Base-by-base conservation (phyloP, 495 filamentous ascomycete species). In the Talaromyces borbonicus region DNA sequence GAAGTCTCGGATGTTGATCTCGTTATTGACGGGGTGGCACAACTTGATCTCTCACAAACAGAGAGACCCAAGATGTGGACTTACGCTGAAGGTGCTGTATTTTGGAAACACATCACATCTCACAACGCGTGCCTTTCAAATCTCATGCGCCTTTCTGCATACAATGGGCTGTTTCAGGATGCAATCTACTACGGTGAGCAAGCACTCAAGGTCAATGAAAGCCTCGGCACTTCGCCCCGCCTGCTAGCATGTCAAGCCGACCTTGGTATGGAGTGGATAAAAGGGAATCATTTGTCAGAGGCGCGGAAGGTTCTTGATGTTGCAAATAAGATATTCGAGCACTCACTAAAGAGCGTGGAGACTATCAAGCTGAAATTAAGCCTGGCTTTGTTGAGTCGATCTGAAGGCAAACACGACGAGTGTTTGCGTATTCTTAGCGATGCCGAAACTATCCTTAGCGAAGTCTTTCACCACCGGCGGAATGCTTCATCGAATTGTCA, bases 151-250 rank as follows among this genome's bases (percentile, higher is more conserved):
- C 61, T 93, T 12, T 95, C 85, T 47, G 78, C 85, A 3, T 80
- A 90, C 45, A 75, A 89, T 54, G 90, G 93, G 36, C 74, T 95
- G 59, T 85, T 88, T 52, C 81, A 84, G 41, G 93, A 97, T 58
- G 84, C 90, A 5, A 67, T 90, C n/a, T 92, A 88, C 61, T 94
- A 94, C 53, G 76, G 82, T 5, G 83, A 95, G 50, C 82, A 94
- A 56, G 87, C 87, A 1, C 67, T 84, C 41, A 87, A 85, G 57
- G 78, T 95, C 49, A 87, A 85, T 39, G 71, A 76, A 33, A 77
- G 80, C 9, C 75, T 82, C 7, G 66, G 74, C 27, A 80, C 87
- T 3, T 72, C 76, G 51, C 66, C 75, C 14, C 76, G 81, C 30
- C 53, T 73, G 18, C 56, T 68, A 20, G 62, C 65, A 20, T 68